Percentiles rank a stretch among this genome's conserved stretches.
Conservation (phyloP, 257 asterid species). For the Nicotiana benthamiana region DNA sequence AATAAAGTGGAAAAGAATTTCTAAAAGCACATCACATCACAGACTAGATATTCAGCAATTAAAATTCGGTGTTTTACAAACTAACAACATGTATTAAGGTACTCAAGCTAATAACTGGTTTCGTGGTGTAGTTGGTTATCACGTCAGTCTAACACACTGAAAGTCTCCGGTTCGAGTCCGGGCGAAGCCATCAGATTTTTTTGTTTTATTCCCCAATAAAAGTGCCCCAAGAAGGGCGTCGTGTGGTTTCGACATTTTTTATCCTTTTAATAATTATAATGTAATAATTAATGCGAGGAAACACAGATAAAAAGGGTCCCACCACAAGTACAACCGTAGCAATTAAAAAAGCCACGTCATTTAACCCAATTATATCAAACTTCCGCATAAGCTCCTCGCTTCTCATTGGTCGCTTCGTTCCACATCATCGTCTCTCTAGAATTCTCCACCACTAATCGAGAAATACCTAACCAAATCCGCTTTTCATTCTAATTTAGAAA, state of each 20-base stretch:
- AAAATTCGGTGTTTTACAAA: no score
- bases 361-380: conserved; percentile 13
- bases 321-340: neutral
- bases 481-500: neutral
- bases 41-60: no score
- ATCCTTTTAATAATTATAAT: neutral
- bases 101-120: no score
- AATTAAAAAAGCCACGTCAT: conserved; percentile 17
- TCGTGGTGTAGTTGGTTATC: conserved; percentile 99
- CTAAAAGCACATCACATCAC: no score
- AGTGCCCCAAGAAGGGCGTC: neutral
- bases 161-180: conserved; percentile 79
- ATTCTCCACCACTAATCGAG: conserved; percentile 10
- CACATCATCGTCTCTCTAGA: conserved; percentile 37
- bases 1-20: no score
- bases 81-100: no score
- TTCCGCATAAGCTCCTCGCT: conserved; percentile 24
- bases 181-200: conserved; percentile 20
- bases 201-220: no score
- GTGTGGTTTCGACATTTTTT: neutral
- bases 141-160: conserved; percentile 99
- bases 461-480: neutral
- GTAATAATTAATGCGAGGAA: neutral
- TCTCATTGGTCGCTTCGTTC: conserved; percentile 33
- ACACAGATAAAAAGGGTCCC: conserved; percentile 3